Conservation (phyloP, 2,329 filamentous ascomycete genomes). For the Pezicula radicicola region DNA sequence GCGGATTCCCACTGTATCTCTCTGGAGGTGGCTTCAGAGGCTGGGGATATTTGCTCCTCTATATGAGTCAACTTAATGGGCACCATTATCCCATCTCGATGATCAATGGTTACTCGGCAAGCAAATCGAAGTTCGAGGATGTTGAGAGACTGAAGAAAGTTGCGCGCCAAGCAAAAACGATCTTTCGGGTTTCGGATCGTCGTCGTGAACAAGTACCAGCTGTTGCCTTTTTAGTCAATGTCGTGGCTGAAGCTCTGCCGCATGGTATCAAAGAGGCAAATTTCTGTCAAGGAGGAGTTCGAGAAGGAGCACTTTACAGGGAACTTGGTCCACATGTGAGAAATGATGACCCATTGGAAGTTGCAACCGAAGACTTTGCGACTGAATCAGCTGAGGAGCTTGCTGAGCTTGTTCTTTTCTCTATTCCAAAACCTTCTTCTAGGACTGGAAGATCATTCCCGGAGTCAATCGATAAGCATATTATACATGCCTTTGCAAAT, state of each 20-base stretch:
- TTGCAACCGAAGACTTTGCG: conserved; percentile 54
- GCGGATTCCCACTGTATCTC: conserved; percentile 59
- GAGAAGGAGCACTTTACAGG: conserved; percentile 63
- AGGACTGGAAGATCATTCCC: conserved; percentile 28
- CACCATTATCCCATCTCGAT: conserved; percentile 67
- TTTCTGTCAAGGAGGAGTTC: conserved; percentile 70
- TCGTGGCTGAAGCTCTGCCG: conserved; percentile 57
- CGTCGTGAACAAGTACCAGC: conserved; percentile 65
- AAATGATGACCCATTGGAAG: conserved; percentile 53
- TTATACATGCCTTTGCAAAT: conserved; percentile 56
- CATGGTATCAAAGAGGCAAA: conserved; percentile 55
- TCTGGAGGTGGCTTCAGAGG: conserved; percentile 70
- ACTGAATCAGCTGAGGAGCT: conserved; percentile 44
- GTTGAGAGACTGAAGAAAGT: conserved; percentile 29
- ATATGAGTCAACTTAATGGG: conserved; percentile 55
- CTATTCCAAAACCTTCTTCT: conserved; percentile 37
- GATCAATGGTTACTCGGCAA: conserved; percentile 58
- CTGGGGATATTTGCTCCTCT: conserved; percentile 64
- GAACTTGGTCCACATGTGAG: conserved; percentile 44
- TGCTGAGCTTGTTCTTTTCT: conserved; percentile 41
- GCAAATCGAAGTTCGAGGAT: conserved; percentile 16
- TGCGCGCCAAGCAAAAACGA: conserved; percentile 31
- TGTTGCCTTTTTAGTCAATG: conserved; percentile 64
- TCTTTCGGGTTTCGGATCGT: conserved; percentile 63
- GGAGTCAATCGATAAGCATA: conserved; percentile 37